A percentile compares a stretch with the other conserved stretches of the same genome.
Evolutionary conservation across 192 early-diverging fungal genomes (phyloP).

Genomic region (Podila epicladia): DNA sequence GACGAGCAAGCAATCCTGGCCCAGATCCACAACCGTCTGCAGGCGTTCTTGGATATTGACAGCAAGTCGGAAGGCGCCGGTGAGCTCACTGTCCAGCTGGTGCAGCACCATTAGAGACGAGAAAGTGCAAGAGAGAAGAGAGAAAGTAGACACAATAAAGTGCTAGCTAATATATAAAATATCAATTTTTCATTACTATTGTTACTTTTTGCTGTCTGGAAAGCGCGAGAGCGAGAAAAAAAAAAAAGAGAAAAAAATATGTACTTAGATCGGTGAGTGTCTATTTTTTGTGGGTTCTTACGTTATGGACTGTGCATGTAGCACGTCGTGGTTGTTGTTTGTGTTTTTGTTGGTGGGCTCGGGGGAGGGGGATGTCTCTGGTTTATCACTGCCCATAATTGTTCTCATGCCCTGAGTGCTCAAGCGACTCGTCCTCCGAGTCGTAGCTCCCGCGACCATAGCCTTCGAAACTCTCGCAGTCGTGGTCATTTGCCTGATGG

Average conservation of each 20-base stretch:
- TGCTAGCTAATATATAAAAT: neutral
- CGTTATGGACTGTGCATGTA: too few species aligned
- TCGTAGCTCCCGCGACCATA: constrained; percentile 11
- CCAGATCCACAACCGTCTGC: constrained; percentile 54
- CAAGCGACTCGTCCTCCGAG: constrained; percentile 39
- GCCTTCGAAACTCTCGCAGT: constrained; percentile 26
- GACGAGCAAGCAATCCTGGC: constrained; percentile 61
- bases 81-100: constrained; percentile 61
- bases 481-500: constrained; percentile 4
- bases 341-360: too few species aligned
- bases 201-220: neutral
- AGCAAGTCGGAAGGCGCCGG: constrained; percentile 45
- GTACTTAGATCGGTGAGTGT: neutral
- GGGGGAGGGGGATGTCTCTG: neutral
- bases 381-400: neutral
- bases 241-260: neutral
- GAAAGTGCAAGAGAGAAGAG: neutral
- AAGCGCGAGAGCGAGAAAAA: neutral
- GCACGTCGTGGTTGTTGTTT: too few species aligned
- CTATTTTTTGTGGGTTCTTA: too few species aligned
- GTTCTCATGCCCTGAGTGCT: constrained; percentile 2
- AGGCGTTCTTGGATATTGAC: constrained; percentile 49
- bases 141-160: neutral
- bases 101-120: constrained; percentile 13
- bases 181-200: too few species aligned